phyloP scores from a whole-genome alignment of 192 early-diverging fungal species.

The Gryganskiella cystojenkinii region DNA sequence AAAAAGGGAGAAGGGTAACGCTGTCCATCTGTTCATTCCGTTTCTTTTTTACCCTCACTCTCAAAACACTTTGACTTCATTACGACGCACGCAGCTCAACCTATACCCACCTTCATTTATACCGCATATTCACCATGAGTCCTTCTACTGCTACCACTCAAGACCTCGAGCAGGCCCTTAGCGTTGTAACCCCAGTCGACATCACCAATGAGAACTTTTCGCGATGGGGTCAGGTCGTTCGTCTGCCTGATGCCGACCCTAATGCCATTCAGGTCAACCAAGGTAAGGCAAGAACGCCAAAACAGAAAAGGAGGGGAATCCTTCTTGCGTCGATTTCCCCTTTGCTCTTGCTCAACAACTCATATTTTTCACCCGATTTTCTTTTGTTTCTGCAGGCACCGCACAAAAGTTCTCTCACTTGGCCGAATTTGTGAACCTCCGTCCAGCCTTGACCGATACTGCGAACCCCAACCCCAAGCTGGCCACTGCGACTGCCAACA shows the following conservation, averaged over 20 bases:
- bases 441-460: conserved; percentile 42
- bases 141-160: conserved; percentile 5
- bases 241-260: conserved; percentile 44
- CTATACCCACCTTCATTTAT: background rate
- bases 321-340: background rate
- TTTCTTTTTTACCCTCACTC: too few relatives aligned
- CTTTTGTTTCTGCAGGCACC: conserved; percentile 57
- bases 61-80: background rate
- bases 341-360: background rate
- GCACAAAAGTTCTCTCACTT: conserved; percentile 80
- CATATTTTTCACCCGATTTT: background rate
- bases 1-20: too few relatives aligned
- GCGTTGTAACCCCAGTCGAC: conserved; percentile 17
- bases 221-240: conserved; percentile 46
- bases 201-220: conserved; percentile 51
- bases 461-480: conserved; percentile 64
- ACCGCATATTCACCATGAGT: conserved; percentile 11
- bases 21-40: too few relatives aligned
- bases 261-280: conserved; percentile 51
- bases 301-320: background rate
- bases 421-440: conserved; percentile 69
- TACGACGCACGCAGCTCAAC: background rate
- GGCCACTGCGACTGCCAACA: conserved; percentile 63
- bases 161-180: background rate
- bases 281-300: conserved; percentile 10